Base-by-base conservation (phyloP, 495 filamentous ascomycete genomes). In the Hypoxylon crocopeplum region DNA sequence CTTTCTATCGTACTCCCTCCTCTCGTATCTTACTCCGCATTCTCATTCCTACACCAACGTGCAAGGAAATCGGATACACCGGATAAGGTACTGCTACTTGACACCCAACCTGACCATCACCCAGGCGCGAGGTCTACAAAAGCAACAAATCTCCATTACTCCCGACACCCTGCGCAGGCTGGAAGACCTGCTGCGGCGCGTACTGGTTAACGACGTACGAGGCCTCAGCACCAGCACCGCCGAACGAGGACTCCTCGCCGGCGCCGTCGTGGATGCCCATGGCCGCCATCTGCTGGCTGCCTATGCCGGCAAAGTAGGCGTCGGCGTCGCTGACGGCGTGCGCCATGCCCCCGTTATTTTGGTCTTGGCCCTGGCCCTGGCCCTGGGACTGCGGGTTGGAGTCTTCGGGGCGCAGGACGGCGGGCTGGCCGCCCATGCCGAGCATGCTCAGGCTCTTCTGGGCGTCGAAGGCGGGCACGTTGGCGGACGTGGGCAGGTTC, bases 271-370 rank as follows among this genome's bases (percentile, higher is more conserved):
- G 77, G 41, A 89, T 78, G 52, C 83, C 76, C 79, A 90, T 81
- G 3, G 81, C 82, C 3, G 84, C 85, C 86, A 90, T 90, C 69
- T 86, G 85, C 72, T 85, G 83, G 44, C 75, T 85, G 1, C 86
- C 86, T 7, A 91, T 79, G 24, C 84, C 84, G 27, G 87, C 84
- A 68, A 97, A 97, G 68, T 94, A 96, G 24, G 82, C 84, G 65
- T 97, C 92, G 3, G 91, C 92, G 24, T 92, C 90, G 60, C 81
- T 86, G 15, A 93, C 84, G 0, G 92, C 92, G 7, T 86, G 83
- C 13, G 83, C 79, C 44, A 91, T 77, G 69, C 83, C 76, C 2
- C 65, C 75, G 15, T 69, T 56, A 20, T 62, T 48, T n/a, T n/a
- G 5, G 7, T 61, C 62, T 1, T 66, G 70, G 17, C 72, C 59